Percentiles rank a stretch among this genome's conserved stretches.
Evolutionary conservation across 1,139 yeast genomes (phyloP).

Genomic region (Pichia sp.): DNA sequence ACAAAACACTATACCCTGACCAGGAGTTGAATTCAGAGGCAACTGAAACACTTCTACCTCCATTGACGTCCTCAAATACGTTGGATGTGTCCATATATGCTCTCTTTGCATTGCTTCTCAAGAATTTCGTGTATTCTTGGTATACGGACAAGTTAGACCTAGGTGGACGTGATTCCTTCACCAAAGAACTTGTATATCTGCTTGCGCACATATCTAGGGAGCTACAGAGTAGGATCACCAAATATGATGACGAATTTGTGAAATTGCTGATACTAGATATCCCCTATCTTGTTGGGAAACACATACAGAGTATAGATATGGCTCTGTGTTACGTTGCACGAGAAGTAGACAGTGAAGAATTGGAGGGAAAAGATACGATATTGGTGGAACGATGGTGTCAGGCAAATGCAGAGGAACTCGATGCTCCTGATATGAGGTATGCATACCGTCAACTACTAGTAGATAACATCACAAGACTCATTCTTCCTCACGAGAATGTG

Average conservation of each 20-base stretch:
- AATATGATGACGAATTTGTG: slow-evolving; percentile 25
- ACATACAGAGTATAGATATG: slow-evolving; percentile 9
- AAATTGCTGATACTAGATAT: slow-evolving; percentile 37
- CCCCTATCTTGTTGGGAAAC: slow-evolving; percentile 15
- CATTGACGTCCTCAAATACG: slow-evolving; percentile 10
- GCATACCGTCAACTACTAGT: slow-evolving; percentile 27
- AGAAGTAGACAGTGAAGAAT: slow-evolving; percentile 2
- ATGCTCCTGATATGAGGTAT: slow-evolving; percentile 25
- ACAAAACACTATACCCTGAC: background rate
- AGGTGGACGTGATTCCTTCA: slow-evolving; percentile 35
- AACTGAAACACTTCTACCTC: no score
- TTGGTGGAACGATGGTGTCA: slow-evolving; percentile 6
- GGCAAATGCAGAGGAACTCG: slow-evolving; percentile 18
- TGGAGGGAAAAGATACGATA: slow-evolving; percentile 1
- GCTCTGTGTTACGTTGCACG: slow-evolving; percentile 5
- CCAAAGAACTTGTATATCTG: slow-evolving; percentile 31
- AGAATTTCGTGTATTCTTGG: slow-evolving; percentile 42
- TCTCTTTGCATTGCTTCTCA: slow-evolving; percentile 35
- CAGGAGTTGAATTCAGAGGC: no score
- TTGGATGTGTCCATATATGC: slow-evolving; percentile 39
- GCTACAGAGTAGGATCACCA: slow-evolving; percentile 28
- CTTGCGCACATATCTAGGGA: slow-evolving; percentile 33
- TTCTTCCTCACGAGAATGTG: slow-evolving; percentile 34
- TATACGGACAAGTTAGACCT: slow-evolving; percentile 27
- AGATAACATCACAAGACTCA: slow-evolving; percentile 27